Evolutionary conservation across 78 protist genomes (phyloP), one percentile per base, ranked within the genome.

Genomic region (Parvularia atlantis): DNA sequence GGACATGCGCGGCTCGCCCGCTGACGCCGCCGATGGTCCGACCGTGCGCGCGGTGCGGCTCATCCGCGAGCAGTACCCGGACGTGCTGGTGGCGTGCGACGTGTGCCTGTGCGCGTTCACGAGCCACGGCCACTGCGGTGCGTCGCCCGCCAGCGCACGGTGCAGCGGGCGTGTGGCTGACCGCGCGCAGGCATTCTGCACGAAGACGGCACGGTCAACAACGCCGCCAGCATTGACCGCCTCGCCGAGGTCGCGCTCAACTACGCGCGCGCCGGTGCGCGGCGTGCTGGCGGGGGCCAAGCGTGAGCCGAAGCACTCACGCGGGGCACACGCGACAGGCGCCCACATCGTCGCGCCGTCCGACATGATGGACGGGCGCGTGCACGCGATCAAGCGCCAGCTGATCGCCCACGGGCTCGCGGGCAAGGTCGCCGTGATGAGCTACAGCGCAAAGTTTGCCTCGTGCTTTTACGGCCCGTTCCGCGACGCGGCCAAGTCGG

Each of bases 351-450:
- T 91, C 30, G 96, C 96, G 17, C 96, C 96, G 46, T 79, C 88
- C 13, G 96, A 91, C 77, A 91, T 91, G 96, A 83, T 88, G 93
- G 96, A 91, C 61, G 86, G 92, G 11, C 70, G 96, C 3, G 75
- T 91, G 14, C 75, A 35, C 20, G 81, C 76, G 41, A 78, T 88
- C 66, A 71, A 67, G 56, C 30, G 26, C 1, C 66, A 58, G 13
- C 50, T 61, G 5, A 16, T 2, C 30, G 63, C 28, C 54, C 39
- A 28, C 1, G 24, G 41, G 35, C 59, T 72, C 61, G 62, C 10
- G 26, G 41, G 57, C n/a, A 2, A 41, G 41, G 75, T 86, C 10
- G 43, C 82, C 24, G 78, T 89, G 43, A 76, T 90, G 86, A 41
- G 81, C 10, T 90, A 91, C 67, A 52, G 87, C 24, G 87, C 90